Evolutionary conservation across 768 basidiomycete species (phyloP), one percentile per base, ranked within the genome.

Genomic region (Tylopilus subfusipes): DNA sequence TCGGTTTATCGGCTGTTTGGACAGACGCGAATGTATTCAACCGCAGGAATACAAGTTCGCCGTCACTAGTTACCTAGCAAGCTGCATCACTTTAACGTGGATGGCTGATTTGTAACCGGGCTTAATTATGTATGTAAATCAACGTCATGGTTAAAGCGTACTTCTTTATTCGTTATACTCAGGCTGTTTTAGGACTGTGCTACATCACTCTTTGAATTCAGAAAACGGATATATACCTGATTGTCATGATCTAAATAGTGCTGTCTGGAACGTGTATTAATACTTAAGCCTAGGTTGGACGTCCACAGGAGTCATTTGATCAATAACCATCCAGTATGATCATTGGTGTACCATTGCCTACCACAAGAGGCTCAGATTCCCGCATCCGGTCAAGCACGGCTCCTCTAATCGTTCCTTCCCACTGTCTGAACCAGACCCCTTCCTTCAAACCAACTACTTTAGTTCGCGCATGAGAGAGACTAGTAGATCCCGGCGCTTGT

Each of bases 391-490:
- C 69, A 5, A 72, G 56, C 2, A 91, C 88, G 0, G 82, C 82
- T 22, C 80, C 76, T 40, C 73, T 74, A 50, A 94, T 89, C 1
- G 82, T 75, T 24, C 74, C 75, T 63, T 92, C 87, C 89, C 91
- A 93, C 50, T 74, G 75, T 66, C 77, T 79, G 67, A 91, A 87
- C 90, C 90, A 94, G 57, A 86, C 81, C 9, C 83, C 86, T 69
- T 93, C 92, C 55, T 76, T 76, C 52, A 82, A 63, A 6, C 90
- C 91, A 2, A 82, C 63, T 10, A 82, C 58, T 62, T 73, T 71
- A 56, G 72, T 73, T 12, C 2, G 52, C 62, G 57, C n/a, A 50
- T 31, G 57, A 68, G 44, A 74, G 79, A 52, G 55, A 60, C 11
- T 25, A 36, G 33, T 16, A 62, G 60, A 31, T 71, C 73, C 60